Evolutionary conservation across 2,329 filamentous ascomycete species (phyloP).

Genomic region (Aspergillus eucalypticola): DNA sequence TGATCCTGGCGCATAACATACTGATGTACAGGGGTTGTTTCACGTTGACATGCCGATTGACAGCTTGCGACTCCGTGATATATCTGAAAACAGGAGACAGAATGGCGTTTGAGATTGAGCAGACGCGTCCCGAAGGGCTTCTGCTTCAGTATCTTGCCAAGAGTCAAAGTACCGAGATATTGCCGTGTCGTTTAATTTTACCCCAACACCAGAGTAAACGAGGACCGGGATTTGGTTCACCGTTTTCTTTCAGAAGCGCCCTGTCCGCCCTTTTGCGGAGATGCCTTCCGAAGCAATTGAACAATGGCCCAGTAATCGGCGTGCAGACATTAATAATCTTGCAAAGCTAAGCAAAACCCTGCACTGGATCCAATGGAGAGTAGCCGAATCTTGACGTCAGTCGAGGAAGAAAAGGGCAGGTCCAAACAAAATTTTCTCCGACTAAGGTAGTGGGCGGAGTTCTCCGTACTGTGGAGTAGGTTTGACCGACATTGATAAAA

Average conservation of each 20-base stretch:
- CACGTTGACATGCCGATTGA: not conserved
- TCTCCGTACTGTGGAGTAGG: not conserved
- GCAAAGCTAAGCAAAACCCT: not conserved
- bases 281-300: not conserved
- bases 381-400: constrained; percentile 6
- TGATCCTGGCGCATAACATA: constrained; percentile 10
- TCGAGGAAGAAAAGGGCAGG: not conserved
- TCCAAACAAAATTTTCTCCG: not conserved
- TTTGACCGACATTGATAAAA: not conserved
- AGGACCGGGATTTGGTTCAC: not conserved
- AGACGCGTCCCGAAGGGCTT: not conserved
- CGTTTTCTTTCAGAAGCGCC: constrained; percentile 3
- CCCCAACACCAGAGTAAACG: not conserved
- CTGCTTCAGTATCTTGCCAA: not conserved
- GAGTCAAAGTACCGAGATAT: not conserved
- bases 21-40: constrained; percentile 5
- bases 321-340: not conserved
- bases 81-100: constrained; percentile 2
- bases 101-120: not conserved
- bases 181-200: not conserved
- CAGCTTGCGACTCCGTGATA: not conserved
- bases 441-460: constrained; percentile 4
- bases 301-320: not conserved
- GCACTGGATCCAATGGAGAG: not conserved
- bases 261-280: not conserved